Evolutionary conservation across 2,329 filamentous ascomycete species (phyloP).

Genomic region (Epichloe amarillans): DNA sequence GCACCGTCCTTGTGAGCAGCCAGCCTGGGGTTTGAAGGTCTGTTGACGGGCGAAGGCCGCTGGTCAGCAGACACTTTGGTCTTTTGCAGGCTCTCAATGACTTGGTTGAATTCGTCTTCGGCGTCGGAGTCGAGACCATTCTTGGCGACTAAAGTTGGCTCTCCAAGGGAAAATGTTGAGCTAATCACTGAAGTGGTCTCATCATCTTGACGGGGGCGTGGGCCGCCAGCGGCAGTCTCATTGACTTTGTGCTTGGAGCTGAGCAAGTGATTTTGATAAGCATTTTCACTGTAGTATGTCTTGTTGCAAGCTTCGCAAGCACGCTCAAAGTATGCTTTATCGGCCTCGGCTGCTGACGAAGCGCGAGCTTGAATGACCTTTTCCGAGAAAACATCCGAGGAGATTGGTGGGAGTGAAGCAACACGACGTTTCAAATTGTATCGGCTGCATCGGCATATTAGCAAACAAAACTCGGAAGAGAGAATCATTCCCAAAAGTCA

Average conservation of each 20-base stretch:
- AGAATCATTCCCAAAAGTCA: neutral
- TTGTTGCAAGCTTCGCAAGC: slow-evolving; percentile 72
- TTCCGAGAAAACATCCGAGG: slow-evolving; percentile 86
- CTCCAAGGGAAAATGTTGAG: slow-evolving; percentile 81
- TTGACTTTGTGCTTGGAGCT: slow-evolving; percentile 72
- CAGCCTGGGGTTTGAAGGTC: slow-evolving; percentile 38
- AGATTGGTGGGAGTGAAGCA: slow-evolving; percentile 77
- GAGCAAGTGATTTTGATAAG: slow-evolving; percentile 80
- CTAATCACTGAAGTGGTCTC: slow-evolving; percentile 74
- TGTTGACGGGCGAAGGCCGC: slow-evolving; percentile 36
- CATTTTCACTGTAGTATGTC: slow-evolving; percentile 93
- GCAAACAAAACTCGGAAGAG: neutral
- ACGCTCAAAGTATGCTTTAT: slow-evolving; percentile 80
- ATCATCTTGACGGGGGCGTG: slow-evolving; percentile 37
- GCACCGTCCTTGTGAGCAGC: slow-evolving; percentile 25
- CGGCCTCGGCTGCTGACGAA: slow-evolving; percentile 67
- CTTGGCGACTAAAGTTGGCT: slow-evolving; percentile 44
- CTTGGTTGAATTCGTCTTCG: slow-evolving; percentile 62
- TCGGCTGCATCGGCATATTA: slow-evolving; percentile 38
- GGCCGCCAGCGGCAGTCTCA: slow-evolving; percentile 32
- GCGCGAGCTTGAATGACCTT: slow-evolving; percentile 90
- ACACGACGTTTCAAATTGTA: slow-evolving; percentile 96
- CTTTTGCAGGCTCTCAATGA: slow-evolving; percentile 67
- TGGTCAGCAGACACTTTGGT: slow-evolving; percentile 48
- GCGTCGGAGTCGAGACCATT: slow-evolving; percentile 49